Percentiles rank a stretch among this genome's conserved stretches.
Conservation (phyloP, 2,329 filamentous ascomycete genomes). For the Pezicula neosporulosa region DNA sequence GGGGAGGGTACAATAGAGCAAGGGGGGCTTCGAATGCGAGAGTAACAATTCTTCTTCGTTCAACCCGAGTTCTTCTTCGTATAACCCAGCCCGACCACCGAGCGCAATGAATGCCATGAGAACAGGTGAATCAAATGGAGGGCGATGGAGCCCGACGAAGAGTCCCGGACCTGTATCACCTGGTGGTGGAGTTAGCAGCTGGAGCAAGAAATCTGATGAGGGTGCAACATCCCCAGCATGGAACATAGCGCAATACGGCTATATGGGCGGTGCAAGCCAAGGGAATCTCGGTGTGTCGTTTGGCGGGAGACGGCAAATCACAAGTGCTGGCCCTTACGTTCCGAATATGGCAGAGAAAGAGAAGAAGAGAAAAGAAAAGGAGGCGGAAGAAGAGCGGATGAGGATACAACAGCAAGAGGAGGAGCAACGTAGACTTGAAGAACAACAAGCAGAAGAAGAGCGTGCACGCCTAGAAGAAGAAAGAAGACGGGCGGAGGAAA, state of each 20-base stretch:
- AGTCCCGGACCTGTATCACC: conserved; percentile 51
- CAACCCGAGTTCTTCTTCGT: conserved; percentile 19
- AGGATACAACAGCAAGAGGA: conserved; percentile 51
- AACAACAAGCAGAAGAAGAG: conserved; percentile 57
- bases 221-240: conserved; percentile 81
- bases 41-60: conserved; percentile 52
- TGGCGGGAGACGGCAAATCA: conserved; percentile 89
- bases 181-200: conserved; percentile 67
- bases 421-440: conserved; percentile 41
- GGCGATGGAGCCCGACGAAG: conserved; percentile 61
- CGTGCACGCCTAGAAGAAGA: conserved; percentile 60
- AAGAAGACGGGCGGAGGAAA: conserved; percentile 63
- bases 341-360: conserved; percentile 85
- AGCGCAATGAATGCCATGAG: conserved; percentile 30
- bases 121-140: conserved; percentile 40
- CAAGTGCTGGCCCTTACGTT: conserved; percentile 72
- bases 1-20: conserved; percentile 36
- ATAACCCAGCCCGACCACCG: conserved; percentile 38
- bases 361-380: conserved; percentile 54
- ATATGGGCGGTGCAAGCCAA: conserved; percentile 96
- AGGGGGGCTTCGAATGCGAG: conserved; percentile 52
- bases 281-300: conserved; percentile 93
- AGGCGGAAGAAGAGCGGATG: conserved; percentile 57
- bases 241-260: conserved; percentile 98
- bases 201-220: conserved; percentile 85